Evolutionary conservation across 2,329 filamentous ascomycete species (phyloP).

Genomic region (Zymoseptoria pseudotritici): DNA sequence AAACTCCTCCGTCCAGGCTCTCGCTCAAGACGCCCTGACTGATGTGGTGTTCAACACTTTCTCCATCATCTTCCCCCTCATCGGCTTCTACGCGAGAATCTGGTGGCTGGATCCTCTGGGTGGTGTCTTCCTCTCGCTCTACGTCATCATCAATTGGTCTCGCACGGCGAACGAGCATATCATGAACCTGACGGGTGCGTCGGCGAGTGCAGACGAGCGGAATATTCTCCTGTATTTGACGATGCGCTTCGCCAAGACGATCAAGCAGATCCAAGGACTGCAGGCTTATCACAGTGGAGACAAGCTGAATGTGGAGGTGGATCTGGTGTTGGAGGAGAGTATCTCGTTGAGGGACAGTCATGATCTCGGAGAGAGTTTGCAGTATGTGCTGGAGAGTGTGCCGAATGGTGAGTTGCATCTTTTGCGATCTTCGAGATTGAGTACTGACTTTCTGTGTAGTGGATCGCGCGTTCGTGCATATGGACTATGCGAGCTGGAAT

Average conservation of each 20-base stretch:
- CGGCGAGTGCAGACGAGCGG: constrained; percentile 70
- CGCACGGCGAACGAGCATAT: constrained; percentile 68
- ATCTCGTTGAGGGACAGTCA: constrained; percentile 72
- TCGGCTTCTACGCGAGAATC: constrained; percentile 65
- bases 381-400: constrained; percentile 78
- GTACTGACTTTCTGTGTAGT: constrained; percentile 31
- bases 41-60: constrained; percentile 89
- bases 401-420: constrained; percentile 49
- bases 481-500: constrained; percentile 46
- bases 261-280: constrained; percentile 76
- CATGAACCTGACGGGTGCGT: constrained; percentile 70
- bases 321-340: constrained; percentile 72
- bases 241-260: constrained; percentile 86
- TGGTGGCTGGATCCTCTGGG: constrained; percentile 83
- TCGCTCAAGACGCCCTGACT: constrained; percentile 60
- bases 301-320: constrained; percentile 75
- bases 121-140: constrained; percentile 66
- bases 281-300: constrained; percentile 81
- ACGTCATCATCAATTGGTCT: constrained; percentile 76
- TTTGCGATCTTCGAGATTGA: not conserved
- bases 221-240: constrained; percentile 84
- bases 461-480: constrained; percentile 46
- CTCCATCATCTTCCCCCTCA: constrained; percentile 76
- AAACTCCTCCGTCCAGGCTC: constrained; percentile 77
- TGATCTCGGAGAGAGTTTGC: constrained; percentile 68